Evolutionary conservation across 1,139 yeast genomes (phyloP), one percentile per base, ranked within the genome.

Genomic region (Saccharomyces uvarum): DNA sequence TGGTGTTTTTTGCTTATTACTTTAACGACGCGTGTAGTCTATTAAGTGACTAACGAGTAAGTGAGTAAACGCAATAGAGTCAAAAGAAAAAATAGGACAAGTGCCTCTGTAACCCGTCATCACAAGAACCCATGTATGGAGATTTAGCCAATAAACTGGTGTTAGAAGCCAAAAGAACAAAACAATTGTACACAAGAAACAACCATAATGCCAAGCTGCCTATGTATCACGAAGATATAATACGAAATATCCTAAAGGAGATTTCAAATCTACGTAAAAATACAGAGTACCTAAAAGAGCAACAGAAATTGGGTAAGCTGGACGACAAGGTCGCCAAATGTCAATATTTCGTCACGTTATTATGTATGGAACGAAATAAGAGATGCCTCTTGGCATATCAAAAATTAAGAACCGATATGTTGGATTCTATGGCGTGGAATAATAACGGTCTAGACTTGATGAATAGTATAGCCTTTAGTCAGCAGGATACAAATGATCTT

Each of bases 341-440:
- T 59, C 91, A 88, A 56, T 70, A 86, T 49, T 87, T 90, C 66
- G 93, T 91, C 2, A 83, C 89, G n/a, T 86, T 84, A 61, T 71
- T 89, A 48, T 84, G 89, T 47, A 84, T 90, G 84, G 78, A 93
- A 57, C 75, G 98, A 54, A 90, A 93, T 70, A 93, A 93, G 69
- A 75, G 99, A 55, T 90, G 97, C 67, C 69, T 93, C 41, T 69
- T 93, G 57, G 97, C 96, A 0, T 89, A 93, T 66, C 88, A 90
- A 66, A 77, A 79, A 58, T 77, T 82, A 27, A 74, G 99, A 52
- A 82, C 95, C 1, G 81, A 79, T 51, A 80, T 83, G 57, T 72
- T 93, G 48, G 87, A 81, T 55, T 82, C 81, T 56, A 72, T 86
- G 64, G 82, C 84, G 1, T 93, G 99, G 99, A 76, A 75, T 16